These are phyloP conservation scores for Bondarzewia mesenterica DNA, from an alignment of 1,284 basidiomycete genomes.

Conservation along the genomic window DNA sequence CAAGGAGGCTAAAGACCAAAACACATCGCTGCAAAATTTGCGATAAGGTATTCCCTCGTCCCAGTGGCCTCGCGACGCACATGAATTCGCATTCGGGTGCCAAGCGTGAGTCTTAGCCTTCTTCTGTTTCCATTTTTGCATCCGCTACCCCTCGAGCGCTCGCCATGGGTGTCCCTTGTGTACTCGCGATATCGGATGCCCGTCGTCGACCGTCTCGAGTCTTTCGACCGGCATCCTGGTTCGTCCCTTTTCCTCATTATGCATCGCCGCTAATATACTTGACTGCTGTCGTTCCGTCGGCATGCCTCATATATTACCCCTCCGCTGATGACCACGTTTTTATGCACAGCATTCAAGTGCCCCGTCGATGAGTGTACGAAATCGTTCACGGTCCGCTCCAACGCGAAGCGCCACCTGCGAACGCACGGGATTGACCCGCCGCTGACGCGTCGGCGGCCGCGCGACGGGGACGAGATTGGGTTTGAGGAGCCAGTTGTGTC, in stretches of 20 bases:
- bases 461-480: background rate
- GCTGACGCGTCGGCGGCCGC: background rate
- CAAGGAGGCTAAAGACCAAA: slow-evolving; percentile 17
- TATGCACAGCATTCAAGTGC: slow-evolving; percentile 43
- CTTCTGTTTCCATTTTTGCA: no score
- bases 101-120: slow-evolving; percentile 37
- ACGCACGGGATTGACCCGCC: slow-evolving; percentile 32
- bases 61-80: slow-evolving; percentile 60
- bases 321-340: no score
- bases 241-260: background rate
- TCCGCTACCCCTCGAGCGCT: no score
- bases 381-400: slow-evolving; percentile 56
- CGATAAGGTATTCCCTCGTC: slow-evolving; percentile 52
- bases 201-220: background rate
- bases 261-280: no score
- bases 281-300: no score
- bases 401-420: slow-evolving; percentile 54
- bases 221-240: background rate
- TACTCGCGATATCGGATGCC: no score
- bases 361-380: slow-evolving; percentile 44
- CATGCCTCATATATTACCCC: no score
- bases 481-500: background rate
- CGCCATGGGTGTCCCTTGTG: no score
- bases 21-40: slow-evolving; percentile 50
- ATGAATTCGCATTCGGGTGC: slow-evolving; percentile 66